phyloP scores from a whole-genome alignment of 257 asterid species.

The Plantago major region DNA sequence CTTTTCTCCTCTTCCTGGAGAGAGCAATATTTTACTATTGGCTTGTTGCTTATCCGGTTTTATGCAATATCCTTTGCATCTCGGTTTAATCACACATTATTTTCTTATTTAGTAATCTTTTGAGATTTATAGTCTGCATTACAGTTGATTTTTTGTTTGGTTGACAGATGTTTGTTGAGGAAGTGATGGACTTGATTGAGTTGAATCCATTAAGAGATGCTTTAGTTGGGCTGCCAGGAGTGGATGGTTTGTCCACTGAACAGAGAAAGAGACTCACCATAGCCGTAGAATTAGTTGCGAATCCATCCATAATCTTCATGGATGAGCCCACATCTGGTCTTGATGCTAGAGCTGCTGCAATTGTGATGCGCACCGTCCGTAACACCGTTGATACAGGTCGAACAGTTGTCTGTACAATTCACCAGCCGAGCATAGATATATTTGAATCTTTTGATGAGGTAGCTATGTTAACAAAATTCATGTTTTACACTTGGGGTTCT shows the following conservation, averaged over 20 bases:
- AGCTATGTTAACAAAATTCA: background rate
- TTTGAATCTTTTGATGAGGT: conserved; percentile 94
- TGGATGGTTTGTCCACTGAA: conserved; percentile 81
- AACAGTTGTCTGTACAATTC: conserved; percentile 87
- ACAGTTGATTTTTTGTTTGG: background rate
- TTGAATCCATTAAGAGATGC: conserved; percentile 57
- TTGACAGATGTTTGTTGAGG: conserved; percentile 72
- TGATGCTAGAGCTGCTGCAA: conserved; percentile 93
- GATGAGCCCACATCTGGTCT: conserved; percentile 92
- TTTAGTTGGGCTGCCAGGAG: conserved; percentile 84
- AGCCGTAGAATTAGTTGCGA: conserved; percentile 85
- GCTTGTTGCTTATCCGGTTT: no score
- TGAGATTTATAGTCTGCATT: no score
- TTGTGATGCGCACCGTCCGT: conserved; percentile 79
- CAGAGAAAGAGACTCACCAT: conserved; percentile 86
- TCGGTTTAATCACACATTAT: no score
- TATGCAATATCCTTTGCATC: no score
- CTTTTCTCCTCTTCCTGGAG: no score
- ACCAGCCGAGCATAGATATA: conserved; percentile 84
- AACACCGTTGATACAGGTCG: conserved; percentile 86
- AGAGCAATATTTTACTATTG: no score
- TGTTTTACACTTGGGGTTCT: background rate
- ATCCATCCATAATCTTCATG: conserved; percentile 90
- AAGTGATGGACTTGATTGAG: conserved; percentile 86
- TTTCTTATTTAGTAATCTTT: no score